A percentile compares a stretch with the other conserved stretches of the same genome.
These are phyloP conservation scores for Cladosporium sp. DNA, from an alignment of 2,329 filamentous ascomycete species.

Conservation along the genomic window DNA sequence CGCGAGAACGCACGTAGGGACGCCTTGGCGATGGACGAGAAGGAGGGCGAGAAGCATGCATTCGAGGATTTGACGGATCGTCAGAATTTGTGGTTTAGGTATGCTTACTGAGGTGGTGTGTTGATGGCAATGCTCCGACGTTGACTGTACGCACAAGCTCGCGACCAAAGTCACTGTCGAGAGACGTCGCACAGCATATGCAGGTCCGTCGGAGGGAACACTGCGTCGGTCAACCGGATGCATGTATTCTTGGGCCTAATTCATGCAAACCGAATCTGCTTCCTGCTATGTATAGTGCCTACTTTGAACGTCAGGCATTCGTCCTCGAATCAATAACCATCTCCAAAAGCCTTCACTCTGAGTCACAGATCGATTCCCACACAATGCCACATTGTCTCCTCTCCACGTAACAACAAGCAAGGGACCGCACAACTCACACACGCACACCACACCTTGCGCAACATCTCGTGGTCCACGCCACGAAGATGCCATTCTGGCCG, in stretches of 20 bases:
- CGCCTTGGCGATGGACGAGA: constrained; percentile 11
- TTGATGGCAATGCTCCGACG: too few species aligned
- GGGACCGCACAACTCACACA: constrained; percentile 1
- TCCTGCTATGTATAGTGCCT: constrained; percentile 1
- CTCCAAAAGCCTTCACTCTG: neutral
- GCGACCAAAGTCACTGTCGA: neutral
- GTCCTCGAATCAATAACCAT: neutral
- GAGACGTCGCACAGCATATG: constrained; percentile 17
- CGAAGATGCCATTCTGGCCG: too few species aligned
- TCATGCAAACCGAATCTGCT: neutral
- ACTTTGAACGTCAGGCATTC: too few species aligned
- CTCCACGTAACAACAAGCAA: constrained; percentile 10
- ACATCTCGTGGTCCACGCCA: neutral
- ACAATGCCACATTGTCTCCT: constrained; percentile 19
- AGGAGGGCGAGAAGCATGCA: constrained; percentile 61
- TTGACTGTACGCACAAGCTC: too few species aligned
- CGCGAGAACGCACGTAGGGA: constrained; percentile 14
- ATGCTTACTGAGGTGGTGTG: constrained; percentile 35
- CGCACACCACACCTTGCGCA: constrained; percentile 17
- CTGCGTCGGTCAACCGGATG: constrained; percentile 9
- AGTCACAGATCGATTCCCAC: neutral
- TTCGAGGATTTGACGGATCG: constrained; percentile 65
- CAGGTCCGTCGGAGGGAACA: constrained; percentile 18
- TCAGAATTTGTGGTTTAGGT: constrained; percentile 64
- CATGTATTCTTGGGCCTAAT: neutral